phyloP scores from a whole-genome alignment of 441 rosid species.

The Eutrema salsugineum region DNA sequence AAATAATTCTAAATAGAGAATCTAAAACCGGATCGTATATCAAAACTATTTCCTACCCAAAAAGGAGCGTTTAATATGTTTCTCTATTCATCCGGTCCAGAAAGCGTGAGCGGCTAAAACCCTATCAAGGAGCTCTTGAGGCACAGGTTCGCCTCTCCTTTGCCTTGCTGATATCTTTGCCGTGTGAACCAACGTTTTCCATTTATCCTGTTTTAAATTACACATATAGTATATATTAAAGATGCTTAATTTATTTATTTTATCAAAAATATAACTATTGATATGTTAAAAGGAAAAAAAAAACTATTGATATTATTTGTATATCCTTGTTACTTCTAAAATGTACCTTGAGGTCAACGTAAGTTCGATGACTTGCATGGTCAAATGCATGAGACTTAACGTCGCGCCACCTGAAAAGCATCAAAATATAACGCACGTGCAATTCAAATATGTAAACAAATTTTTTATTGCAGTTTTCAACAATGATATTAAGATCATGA shows the following conservation, averaged over 20 bases:
- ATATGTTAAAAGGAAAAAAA: too few species aligned
- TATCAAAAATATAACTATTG: neutral
- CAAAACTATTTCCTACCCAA: neutral
- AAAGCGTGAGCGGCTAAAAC: slow-evolving; percentile 62
- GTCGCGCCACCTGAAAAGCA: slow-evolving; percentile 63
- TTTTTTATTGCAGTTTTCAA: too few species aligned
- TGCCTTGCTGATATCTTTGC: slow-evolving; percentile 83
- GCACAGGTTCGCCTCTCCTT: slow-evolving; percentile 79
- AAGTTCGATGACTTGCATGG: slow-evolving; percentile 64
- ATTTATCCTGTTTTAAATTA: slow-evolving; percentile 53
- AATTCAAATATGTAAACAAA: too few species aligned
- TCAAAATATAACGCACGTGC: neutral
- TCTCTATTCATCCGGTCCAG: slow-evolving; percentile 36
- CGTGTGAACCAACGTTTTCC: slow-evolving; percentile 85
- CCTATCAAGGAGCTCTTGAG: slow-evolving; percentile 75
- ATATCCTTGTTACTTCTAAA: neutral
- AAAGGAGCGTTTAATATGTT: neutral
- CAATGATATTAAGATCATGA: neutral
- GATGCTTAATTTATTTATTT: neutral
- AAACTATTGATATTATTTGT: neutral
- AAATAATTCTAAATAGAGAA: neutral
- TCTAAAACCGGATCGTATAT: neutral
- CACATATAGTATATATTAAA: neutral
- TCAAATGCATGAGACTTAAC: slow-evolving; percentile 67
- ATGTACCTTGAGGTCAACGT: slow-evolving; percentile 79